A percentile compares a stretch with the other conserved stretches of the same genome.
These are phyloP conservation scores for Lasiodiplodia citricola DNA, from an alignment of 2,329 filamentous ascomycete genomes.

Conservation along the genomic window DNA sequence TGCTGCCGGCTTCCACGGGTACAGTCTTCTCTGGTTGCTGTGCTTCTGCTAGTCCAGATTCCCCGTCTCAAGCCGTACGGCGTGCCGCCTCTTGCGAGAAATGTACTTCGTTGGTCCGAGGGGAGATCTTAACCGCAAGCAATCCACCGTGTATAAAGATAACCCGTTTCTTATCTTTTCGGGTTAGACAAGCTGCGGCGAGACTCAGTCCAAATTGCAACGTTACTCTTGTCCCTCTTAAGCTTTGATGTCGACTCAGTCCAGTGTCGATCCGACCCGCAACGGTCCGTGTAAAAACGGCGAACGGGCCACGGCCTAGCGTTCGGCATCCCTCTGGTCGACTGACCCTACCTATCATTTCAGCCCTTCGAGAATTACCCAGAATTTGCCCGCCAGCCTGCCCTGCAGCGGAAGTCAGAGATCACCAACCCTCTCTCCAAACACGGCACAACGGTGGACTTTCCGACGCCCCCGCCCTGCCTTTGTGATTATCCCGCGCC, in stretches of 20 bases:
- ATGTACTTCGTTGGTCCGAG: background rate
- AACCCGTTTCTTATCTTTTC: background rate
- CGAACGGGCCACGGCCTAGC: background rate
- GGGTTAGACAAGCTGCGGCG: background rate
- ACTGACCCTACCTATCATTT: conserved; percentile 8
- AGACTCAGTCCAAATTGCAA: conserved; percentile 22
- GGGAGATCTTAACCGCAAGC: conserved; percentile 1
- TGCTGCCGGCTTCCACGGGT: background rate
- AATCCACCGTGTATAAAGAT: conserved; percentile 6
- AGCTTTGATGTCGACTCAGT: conserved; percentile 12
- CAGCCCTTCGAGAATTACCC: background rate
- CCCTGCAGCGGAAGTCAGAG: background rate
- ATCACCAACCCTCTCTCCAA: conserved; percentile 1
- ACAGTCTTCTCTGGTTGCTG: background rate
- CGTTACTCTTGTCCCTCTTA: conserved; percentile 13
- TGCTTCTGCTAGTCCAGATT: background rate
- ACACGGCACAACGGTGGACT: no score
- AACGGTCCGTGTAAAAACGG: background rate
- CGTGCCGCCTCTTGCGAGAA: background rate
- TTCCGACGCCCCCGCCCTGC: conserved; percentile 1
- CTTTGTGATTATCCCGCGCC: conserved; percentile 1
- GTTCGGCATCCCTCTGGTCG: background rate
- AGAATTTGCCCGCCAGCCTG: background rate
- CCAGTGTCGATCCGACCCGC: conserved; percentile 2
- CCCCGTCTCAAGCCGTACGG: background rate